Evolutionary conservation across 441 rosid species (phyloP), one percentile per base, ranked within the genome.

Genomic region (Sinapis alba): DNA sequence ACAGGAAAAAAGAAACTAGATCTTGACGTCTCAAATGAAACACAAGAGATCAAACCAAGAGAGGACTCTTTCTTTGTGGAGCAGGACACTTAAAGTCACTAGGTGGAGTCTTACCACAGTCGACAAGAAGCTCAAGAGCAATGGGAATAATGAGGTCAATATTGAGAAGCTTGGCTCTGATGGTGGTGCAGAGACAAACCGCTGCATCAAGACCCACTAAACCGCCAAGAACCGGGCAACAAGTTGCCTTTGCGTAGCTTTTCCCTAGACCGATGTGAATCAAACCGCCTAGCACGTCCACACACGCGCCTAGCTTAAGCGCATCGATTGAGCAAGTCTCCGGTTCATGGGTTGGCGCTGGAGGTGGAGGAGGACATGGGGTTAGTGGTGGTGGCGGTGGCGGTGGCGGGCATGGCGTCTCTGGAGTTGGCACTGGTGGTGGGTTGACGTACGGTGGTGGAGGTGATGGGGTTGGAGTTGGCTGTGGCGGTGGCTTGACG

Each of bases 81-180:
- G 63, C 79, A 38, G 90, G 87, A 71, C 95, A 88, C 66, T 83
- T 72, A 79, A 87, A 92, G 47, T 83, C 93, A 1, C 78, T 38
- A 26, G 97, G 97, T 3, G 90, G 89, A 62, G 67, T 80, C 80
- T 88, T 92, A 36, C 96, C 96, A 80, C 97, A 92, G 63, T 85
- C 85, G 5, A 90, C 3, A 21, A 92, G 96, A 32, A 90, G 81
- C 75, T 87, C 79, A 60, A 91, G 97, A 62, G 92, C 97, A 54
- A 91, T 69, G 18, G 96, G 97, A 2, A 92, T 6, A 7, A 92
- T 8, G 16, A 90, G 75, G 61, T 77, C 86, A 28, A 92, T 68
- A 51, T 90, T 92, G 5, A 92, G 84, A 74, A 92, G 88, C 79
- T 90, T 90, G 1, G 78, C 83, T 65, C 83, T 87, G 30, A 92